phyloP scores from a whole-genome alignment of 2,329 filamentous ascomycete species.

The Penicillium sp. region DNA sequence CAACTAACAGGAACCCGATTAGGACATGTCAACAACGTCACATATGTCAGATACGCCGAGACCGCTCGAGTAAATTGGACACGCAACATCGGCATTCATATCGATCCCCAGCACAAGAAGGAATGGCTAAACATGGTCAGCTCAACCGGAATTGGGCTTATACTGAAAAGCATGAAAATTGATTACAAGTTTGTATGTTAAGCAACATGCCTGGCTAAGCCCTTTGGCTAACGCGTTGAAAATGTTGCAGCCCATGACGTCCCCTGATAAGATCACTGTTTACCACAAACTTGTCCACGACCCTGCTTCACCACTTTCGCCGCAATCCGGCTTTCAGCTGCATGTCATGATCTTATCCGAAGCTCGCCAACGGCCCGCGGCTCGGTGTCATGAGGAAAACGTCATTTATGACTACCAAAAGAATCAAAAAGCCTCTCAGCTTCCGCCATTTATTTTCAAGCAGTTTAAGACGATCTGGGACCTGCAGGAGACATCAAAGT shows the following conservation, averaged over 20 bases:
- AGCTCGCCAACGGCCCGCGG: conserved; percentile 68
- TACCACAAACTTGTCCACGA: conserved; percentile 70
- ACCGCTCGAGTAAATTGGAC: conserved; percentile 78
- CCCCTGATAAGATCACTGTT: conserved; percentile 78
- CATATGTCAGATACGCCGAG: conserved; percentile 82
- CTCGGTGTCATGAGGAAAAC: conserved; percentile 74
- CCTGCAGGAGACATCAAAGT: conserved; percentile 61
- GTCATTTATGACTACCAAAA: conserved; percentile 73
- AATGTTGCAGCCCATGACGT: conserved; percentile 69
- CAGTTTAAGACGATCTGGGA: conserved; percentile 61
- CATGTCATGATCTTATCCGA: conserved; percentile 73
- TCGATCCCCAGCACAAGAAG: conserved; percentile 60
- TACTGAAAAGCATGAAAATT: conserved; percentile 75
- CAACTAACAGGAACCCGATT: conserved; percentile 14
- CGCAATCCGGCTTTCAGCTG: conserved; percentile 41
- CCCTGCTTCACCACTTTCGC: conserved; percentile 42
- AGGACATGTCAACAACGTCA: conserved; percentile 85
- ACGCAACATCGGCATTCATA: conserved; percentile 63
- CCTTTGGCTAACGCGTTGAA: background rate
- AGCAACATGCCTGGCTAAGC: background rate
- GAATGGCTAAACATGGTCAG: conserved; percentile 71
- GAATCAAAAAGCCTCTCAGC: conserved; percentile 53
- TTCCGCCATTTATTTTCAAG: conserved; percentile 62
- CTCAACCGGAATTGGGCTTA: conserved; percentile 67
- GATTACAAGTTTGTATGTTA: conserved; percentile 81